Conservation (phyloP, 208 protist species). For the Entamoeba dispar region DNA sequence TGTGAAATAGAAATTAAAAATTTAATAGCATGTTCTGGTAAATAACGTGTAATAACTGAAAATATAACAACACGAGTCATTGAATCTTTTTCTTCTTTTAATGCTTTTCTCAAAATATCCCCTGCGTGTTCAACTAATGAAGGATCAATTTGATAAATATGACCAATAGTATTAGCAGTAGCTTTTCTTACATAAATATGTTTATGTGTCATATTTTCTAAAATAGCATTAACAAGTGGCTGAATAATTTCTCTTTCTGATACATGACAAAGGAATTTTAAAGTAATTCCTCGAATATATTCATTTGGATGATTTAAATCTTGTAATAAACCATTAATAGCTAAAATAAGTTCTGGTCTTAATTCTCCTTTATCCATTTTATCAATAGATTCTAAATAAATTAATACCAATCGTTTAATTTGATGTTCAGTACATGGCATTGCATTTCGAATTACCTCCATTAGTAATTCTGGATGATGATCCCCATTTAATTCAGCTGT, state of each 20-base stretch:
- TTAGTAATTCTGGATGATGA: neutral
- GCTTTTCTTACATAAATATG: neutral
- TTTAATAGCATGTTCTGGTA: neutral
- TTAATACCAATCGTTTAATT: neutral
- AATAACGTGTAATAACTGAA: neutral
- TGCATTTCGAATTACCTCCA: neutral
- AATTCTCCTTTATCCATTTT: neutral
- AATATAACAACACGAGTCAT: neutral
- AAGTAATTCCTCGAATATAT: neutral
- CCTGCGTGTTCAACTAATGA: neutral
- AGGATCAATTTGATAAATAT: neutral
- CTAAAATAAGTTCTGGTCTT: neutral
- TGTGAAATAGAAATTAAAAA: neutral
- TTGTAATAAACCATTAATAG: neutral
- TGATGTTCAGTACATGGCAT: neutral
- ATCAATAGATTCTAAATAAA: neutral
- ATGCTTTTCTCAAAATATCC: neutral
- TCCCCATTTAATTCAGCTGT: neutral
- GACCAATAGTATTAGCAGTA: neutral
- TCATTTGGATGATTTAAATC: neutral
- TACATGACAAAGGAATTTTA: neutral
- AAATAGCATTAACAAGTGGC: neutral
- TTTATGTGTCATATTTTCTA: neutral
- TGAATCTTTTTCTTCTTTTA: neutral
- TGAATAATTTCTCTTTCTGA: neutral